phyloP scores from a whole-genome alignment of 768 basidiomycete species.

The Amanita molliuscula region DNA sequence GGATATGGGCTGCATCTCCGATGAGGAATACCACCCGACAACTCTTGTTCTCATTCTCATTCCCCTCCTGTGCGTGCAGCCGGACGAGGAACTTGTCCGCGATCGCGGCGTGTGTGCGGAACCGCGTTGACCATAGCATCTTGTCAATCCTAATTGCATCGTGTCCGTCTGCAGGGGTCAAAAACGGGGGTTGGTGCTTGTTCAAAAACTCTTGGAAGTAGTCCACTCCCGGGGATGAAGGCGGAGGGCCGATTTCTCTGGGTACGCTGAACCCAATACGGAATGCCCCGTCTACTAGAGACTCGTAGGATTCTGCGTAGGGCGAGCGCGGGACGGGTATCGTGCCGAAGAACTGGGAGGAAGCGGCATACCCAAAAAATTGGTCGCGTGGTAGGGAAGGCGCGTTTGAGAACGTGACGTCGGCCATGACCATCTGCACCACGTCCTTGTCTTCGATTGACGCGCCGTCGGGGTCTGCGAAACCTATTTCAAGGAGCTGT shows the following conservation, averaged over 20 bases:
- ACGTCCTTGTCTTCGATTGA: constrained; percentile 17
- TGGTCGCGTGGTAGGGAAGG: constrained; percentile 13
- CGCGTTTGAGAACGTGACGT: constrained; percentile 26
- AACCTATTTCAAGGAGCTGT: constrained; percentile 26
- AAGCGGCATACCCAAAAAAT: constrained; percentile 15
- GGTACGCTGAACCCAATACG: constrained; percentile 33
- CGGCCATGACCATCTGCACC: constrained; percentile 34
- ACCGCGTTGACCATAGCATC: constrained; percentile 35
- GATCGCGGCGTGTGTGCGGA: constrained; percentile 32
- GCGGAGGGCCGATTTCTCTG: constrained; percentile 20
- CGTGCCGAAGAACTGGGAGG: constrained; percentile 22
- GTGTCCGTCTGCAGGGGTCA: constrained; percentile 24
- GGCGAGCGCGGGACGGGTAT: constrained; percentile 23
- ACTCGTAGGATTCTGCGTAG: constrained; percentile 9
- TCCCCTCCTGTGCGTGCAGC: constrained; percentile 1
- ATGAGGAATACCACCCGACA: constrained; percentile 11
- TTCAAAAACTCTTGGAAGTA: constrained; percentile 37
- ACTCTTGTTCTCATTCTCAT: neutral
- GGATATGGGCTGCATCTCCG: constrained; percentile 35
- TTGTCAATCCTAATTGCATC: constrained; percentile 22
- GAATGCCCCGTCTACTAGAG: constrained; percentile 17
- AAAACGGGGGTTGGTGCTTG: constrained; percentile 22
- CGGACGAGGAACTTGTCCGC: constrained; percentile 28
- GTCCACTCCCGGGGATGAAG: constrained; percentile 23
- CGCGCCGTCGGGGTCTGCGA: constrained; percentile 29